Conservation (phyloP, 2,329 filamentous ascomycete genomes). For the Plectosphaerella cucumerina region DNA sequence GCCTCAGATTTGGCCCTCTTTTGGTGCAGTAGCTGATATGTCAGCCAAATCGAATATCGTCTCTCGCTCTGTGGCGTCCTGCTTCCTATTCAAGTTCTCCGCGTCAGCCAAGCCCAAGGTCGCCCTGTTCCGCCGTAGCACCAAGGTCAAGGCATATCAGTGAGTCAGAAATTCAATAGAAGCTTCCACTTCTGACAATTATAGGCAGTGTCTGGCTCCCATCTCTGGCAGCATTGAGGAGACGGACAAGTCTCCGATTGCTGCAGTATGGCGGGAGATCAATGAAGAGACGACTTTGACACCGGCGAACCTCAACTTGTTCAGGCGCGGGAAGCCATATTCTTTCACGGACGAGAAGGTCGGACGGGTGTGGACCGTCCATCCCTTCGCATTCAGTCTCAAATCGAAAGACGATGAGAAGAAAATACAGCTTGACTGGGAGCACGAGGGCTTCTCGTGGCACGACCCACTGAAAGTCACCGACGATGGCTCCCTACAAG, state of each 20-base stretch:
- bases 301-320: constrained; percentile 38
- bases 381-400: constrained; percentile 58
- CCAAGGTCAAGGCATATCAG: constrained; percentile 56
- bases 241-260: constrained; percentile 45
- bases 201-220: constrained; percentile 53
- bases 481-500: constrained; percentile 39
- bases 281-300: constrained; percentile 57
- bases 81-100: constrained; percentile 46
- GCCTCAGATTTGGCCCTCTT: too few relatives aligned
- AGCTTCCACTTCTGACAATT: background rate
- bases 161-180: constrained; percentile 24
- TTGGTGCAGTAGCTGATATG: background rate
- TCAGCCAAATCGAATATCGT: background rate
- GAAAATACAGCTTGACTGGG: constrained; percentile 55
- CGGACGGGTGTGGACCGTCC: constrained; percentile 56
- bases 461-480: constrained; percentile 46
- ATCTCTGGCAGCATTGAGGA: constrained; percentile 58
- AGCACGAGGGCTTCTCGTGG: constrained; percentile 57
- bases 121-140: constrained; percentile 59
- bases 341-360: constrained; percentile 49
- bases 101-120: constrained; percentile 38
- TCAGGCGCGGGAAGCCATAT: constrained; percentile 56
- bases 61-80: constrained; percentile 38
- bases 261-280: constrained; percentile 59
- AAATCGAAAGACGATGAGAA: constrained; percentile 34